Conservation (phyloP, 306 rosid species). For the Sesbania bispinosa region DNA sequence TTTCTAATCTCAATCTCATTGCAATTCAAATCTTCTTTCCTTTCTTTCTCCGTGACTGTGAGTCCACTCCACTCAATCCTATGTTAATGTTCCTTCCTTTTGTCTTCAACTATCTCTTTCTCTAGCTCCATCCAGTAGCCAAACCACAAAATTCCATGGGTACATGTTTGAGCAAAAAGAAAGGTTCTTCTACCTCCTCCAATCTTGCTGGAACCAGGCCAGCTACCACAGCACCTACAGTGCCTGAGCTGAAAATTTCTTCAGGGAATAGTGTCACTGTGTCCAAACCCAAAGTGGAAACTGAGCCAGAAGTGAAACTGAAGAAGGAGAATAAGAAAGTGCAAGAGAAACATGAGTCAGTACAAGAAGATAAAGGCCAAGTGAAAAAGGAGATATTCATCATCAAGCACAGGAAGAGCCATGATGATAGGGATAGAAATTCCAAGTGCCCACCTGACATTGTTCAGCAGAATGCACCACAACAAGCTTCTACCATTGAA, state of each 20-base stretch:
- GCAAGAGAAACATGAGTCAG: conserved; percentile 25
- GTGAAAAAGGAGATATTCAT: conserved; percentile 77
- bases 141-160: conserved; percentile 55
- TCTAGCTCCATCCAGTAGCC: neutral
- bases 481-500: neutral
- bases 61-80: neutral
- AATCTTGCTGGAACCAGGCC: conserved; percentile 23
- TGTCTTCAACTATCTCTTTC: neutral
- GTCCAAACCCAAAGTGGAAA: conserved; percentile 26
- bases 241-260: conserved; percentile 18
- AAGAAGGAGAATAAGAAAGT: conserved; percentile 21
- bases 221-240: conserved; percentile 25
- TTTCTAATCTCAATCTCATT: neutral
- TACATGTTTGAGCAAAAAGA: conserved; percentile 84
- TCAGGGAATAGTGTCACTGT: neutral
- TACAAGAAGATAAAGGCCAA: conserved; percentile 24
- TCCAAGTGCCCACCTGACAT: conserved; percentile 22
- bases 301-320: conserved; percentile 23
- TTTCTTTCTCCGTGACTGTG: neutral
- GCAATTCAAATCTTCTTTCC: conserved; percentile 17
- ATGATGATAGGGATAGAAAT: conserved; percentile 60
- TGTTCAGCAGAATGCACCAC: conserved; percentile 9
- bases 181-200: conserved; percentile 22
- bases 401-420: conserved; percentile 83
- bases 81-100: neutral